A percentile compares a stretch with the other conserved stretches of the same genome.
These are phyloP conservation scores for Dentiscutata heterogama DNA, from an alignment of 371 early-diverging fungal species.

Conservation along the genomic window DNA sequence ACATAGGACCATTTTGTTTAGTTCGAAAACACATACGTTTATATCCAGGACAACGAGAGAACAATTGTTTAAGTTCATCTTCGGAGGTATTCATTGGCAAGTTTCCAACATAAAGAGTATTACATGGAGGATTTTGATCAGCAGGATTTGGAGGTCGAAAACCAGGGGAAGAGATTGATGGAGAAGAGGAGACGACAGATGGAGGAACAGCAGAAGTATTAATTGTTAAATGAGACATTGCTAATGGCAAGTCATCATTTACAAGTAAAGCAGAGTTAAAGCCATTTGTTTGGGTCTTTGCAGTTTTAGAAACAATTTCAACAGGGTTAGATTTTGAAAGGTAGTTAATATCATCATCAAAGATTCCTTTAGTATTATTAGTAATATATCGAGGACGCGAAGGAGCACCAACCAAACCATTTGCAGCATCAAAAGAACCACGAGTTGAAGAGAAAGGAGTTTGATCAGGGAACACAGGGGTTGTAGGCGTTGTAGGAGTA, in stretches of 20 bases:
- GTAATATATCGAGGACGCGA: constrained; percentile 29
- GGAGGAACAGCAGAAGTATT: constrained; percentile 53
- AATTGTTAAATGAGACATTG: constrained; percentile 59
- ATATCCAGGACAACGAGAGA: constrained; percentile 82
- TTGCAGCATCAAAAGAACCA: constrained; percentile 44
- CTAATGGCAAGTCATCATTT: constrained; percentile 59
- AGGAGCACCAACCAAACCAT: constrained; percentile 41
- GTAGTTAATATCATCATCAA: constrained; percentile 46
- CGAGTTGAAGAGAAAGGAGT: constrained; percentile 23
- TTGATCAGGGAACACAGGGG: constrained; percentile 39
- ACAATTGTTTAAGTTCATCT: constrained; percentile 84
- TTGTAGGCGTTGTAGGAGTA: constrained; percentile 47
- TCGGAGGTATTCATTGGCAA: constrained; percentile 84
- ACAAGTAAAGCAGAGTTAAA: constrained; percentile 66
- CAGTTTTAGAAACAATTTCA: constrained; percentile 41
- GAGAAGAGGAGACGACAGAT: constrained; percentile 50
- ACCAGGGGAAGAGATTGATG: constrained; percentile 53
- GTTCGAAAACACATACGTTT: constrained; percentile 86
- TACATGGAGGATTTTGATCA: constrained; percentile 97
- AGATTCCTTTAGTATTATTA: constrained; percentile 7
- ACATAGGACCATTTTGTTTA: constrained; percentile 90
- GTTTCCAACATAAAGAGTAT: constrained; percentile 97
- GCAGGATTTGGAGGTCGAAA: constrained; percentile 67
- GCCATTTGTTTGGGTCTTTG: constrained; percentile 55
- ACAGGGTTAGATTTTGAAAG: constrained; percentile 55